Conservation (phyloP, 2,329 filamentous ascomycete species). For the Blastomyces silverae region DNA sequence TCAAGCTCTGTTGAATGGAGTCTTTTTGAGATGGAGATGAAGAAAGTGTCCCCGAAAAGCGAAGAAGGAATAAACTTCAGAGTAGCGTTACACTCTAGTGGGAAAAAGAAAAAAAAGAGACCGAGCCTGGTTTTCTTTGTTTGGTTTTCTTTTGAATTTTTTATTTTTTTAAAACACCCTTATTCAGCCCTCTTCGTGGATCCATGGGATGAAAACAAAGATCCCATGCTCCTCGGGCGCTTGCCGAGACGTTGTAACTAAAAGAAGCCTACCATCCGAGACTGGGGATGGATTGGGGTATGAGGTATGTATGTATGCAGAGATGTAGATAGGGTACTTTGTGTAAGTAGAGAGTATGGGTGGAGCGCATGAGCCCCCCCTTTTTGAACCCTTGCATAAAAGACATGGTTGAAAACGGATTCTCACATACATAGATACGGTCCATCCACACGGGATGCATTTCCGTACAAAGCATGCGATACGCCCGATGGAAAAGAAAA, state of each 20-base stretch:
- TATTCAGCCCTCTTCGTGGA: background rate
- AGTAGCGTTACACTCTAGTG: background rate
- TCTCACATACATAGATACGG: background rate
- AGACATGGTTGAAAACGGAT: background rate
- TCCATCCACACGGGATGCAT: background rate
- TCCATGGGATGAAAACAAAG: background rate
- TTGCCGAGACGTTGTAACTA: background rate
- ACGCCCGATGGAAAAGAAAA: background rate
- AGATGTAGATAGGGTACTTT: background rate
- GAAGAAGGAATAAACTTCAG: background rate
- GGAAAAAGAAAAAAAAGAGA: too few species aligned
- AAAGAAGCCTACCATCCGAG: background rate
- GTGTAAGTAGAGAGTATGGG: too few species aligned
- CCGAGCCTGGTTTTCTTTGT: too few species aligned
- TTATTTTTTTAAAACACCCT: background rate
- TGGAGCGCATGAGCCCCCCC: background rate
- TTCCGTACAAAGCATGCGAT: background rate
- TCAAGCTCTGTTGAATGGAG: too few species aligned
- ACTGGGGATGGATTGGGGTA: background rate
- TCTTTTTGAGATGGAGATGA: background rate
- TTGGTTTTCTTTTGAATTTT: background rate
- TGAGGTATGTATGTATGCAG: too few species aligned
- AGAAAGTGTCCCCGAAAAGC: background rate
- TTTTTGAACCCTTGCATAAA: background rate
- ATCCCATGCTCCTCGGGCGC: background rate